Conservation (phyloP, 2,329 filamentous ascomycete species). For the Paraphaeosphaeria minitans region DNA sequence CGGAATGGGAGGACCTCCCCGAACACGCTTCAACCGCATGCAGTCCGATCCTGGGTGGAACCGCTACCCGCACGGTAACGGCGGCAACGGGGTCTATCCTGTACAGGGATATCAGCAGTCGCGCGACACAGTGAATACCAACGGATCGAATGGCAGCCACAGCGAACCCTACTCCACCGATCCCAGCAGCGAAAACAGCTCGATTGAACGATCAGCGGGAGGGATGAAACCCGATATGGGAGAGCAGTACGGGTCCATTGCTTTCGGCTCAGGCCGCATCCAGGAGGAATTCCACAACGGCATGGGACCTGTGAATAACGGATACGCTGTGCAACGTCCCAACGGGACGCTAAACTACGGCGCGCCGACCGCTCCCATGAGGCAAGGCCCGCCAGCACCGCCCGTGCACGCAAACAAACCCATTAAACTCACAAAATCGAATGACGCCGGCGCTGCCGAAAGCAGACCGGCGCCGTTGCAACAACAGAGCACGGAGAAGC, state of each 20-base stretch:
- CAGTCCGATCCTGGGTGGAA: slow-evolving; percentile 52
- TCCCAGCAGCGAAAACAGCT: slow-evolving; percentile 92
- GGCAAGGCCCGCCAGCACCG: slow-evolving; percentile 18
- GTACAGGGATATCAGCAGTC: slow-evolving; percentile 72
- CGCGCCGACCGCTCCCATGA: slow-evolving; percentile 28
- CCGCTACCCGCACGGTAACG: slow-evolving; percentile 39
- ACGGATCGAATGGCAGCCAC: slow-evolving; percentile 72
- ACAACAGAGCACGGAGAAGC: slow-evolving; percentile 59
- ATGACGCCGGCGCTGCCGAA: slow-evolving; percentile 15
- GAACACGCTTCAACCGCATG: slow-evolving; percentile 51
- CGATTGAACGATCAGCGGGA: slow-evolving; percentile 72
- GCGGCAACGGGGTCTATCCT: slow-evolving; percentile 50
- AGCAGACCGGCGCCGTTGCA: slow-evolving; percentile 26
- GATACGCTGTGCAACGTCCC: slow-evolving; percentile 24
- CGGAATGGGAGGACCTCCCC: slow-evolving; percentile 38
- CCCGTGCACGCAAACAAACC: slow-evolving; percentile 13
- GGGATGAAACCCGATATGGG: slow-evolving; percentile 44
- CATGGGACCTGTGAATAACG: slow-evolving; percentile 20
- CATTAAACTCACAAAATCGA: slow-evolving; percentile 25
- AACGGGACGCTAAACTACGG: slow-evolving; percentile 24
- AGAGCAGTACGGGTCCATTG: slow-evolving; percentile 64
- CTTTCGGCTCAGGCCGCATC: slow-evolving; percentile 53
- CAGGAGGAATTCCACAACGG: slow-evolving; percentile 47
- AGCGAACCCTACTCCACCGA: slow-evolving; percentile 83
- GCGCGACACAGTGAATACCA: slow-evolving; percentile 84